Base-by-base conservation (phyloP, 768 basidiomycete species). In the Hypsizygus marmoreus region DNA sequence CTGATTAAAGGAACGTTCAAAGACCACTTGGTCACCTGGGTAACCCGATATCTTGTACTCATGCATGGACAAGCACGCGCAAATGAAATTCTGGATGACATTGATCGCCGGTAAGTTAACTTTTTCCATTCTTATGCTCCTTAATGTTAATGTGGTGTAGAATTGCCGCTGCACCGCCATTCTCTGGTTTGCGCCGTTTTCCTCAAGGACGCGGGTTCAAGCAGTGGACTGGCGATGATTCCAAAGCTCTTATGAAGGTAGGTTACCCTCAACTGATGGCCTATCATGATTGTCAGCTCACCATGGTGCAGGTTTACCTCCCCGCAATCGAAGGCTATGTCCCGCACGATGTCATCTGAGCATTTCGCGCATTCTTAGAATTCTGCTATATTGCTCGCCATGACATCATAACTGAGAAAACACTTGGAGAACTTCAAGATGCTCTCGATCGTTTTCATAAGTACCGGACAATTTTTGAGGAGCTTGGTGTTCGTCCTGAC, bases 181-280 rank as follows among this genome's bases (percentile, higher is more conserved):
- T 37, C 14, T 29, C 36, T 19, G 19, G 35, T 3, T 25, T 46
- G 3, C 16, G 36, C 12, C 14, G 28, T 4, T 39, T 38, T 46
- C 19, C 45, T 25, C 28, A 46, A 9, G 45, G 45, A 10, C 4
- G 45, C 2, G 20, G 29, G 4, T 47, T 26, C 16, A 34, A 40
- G 14, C 45, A 47, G 13, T 47, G 38, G 45, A 47, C 45, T 12
- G 38, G 45, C 2, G 31, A 47, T 26, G 38, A 47, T 19, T 68
- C 61, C 0, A 68, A 68, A 24, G 62, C 55, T 0, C 36, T 70
- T 1, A 69, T 69, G 63, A 69, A 67, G 59, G 65, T 66, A 33
- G 0, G 38, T 25, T 42, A n/a, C 7, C 26, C 16, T 4, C 23
- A 22, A 2, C 23, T n/a, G 1, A 13, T 49, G 22, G 31, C 6